phyloP scores from a whole-genome alignment of 2,329 filamentous ascomycete genomes.

The Byssochlamys sp. region DNA sequence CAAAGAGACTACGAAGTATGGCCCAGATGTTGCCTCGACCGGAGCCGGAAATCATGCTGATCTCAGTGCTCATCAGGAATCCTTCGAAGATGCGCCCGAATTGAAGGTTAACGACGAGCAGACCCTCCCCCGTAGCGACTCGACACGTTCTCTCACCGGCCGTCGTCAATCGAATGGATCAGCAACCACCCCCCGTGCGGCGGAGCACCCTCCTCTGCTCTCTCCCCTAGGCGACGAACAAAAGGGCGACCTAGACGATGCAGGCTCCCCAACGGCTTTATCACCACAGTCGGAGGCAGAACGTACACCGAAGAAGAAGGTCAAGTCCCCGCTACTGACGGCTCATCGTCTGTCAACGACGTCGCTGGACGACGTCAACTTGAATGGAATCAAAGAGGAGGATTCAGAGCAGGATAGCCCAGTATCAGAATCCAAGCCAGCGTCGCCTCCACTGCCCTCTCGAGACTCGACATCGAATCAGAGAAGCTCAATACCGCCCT shows the following conservation, averaged over 20 bases:
- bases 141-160: conserved; percentile 53
- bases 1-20: conserved; percentile 35
- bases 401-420: conserved; percentile 18
- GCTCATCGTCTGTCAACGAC: conserved; percentile 47
- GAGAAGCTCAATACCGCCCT: conserved; percentile 34
- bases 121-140: conserved; percentile 33
- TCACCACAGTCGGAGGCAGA: conserved; percentile 20
- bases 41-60: conserved; percentile 4
- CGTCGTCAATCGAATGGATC: conserved; percentile 33
- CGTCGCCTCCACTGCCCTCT: conserved; percentile 23
- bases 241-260: conserved; percentile 10
- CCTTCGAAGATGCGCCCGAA: conserved; percentile 70
- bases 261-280: conserved; percentile 16
- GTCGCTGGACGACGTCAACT: conserved; percentile 57
- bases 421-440: conserved; percentile 16
- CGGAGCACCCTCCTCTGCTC: conserved; percentile 22
- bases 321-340: conserved; percentile 45
- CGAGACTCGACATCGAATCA: conserved; percentile 24
- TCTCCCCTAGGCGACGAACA: conserved; percentile 13
- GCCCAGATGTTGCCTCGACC: conserved; percentile 5
- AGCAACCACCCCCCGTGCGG: conserved; percentile 26
- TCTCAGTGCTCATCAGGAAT: conserved; percentile 46
- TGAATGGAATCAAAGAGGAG: conserved; percentile 51
- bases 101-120: conserved; percentile 19
- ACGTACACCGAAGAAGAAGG: conserved; percentile 26